phyloP scores from a whole-genome alignment of 768 basidiomycete genomes.

The Tubosaeta sp. region DNA sequence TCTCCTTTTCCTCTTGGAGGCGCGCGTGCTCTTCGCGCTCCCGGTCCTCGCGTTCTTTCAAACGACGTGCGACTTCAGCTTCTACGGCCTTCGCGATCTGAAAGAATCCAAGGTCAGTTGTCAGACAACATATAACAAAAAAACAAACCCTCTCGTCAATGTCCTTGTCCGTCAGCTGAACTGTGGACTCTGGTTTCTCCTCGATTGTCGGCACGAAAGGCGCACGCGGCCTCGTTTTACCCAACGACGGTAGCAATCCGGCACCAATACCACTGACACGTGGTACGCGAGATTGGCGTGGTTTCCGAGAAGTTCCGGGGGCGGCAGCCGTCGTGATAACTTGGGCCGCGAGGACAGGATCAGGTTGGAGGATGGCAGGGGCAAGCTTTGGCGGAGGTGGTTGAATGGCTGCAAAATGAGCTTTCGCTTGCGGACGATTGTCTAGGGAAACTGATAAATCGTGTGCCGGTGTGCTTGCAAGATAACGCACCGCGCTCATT shows the following conservation, averaged over 20 bases:
- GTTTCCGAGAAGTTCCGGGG: conserved; percentile 20
- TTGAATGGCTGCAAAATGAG: conserved; percentile 62
- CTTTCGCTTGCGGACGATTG: conserved; percentile 53
- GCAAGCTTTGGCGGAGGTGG: conserved; percentile 43
- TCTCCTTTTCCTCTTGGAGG: conserved; percentile 26
- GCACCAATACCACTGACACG: conserved; percentile 29
- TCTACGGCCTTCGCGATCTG: conserved; percentile 75
- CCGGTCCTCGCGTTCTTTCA: conserved; percentile 42
- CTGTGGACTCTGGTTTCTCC: conserved; percentile 12
- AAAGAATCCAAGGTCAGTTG: not conserved
- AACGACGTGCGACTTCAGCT: conserved; percentile 63
- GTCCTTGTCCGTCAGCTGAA: conserved; percentile 57
- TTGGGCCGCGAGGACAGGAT: conserved; percentile 27
- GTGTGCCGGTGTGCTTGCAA: not conserved
- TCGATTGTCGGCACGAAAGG: conserved; percentile 12
- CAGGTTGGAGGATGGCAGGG: conserved; percentile 43
- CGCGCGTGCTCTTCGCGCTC: conserved; percentile 31
- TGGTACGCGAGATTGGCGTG: conserved; percentile 31
- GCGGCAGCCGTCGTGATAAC: conserved; percentile 6
- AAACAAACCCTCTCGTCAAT: conserved; percentile 62
- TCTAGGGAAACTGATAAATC: conserved; percentile 35
- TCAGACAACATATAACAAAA: not conserved
- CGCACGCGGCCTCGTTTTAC: conserved; percentile 18
- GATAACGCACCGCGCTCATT: conserved; percentile 63
- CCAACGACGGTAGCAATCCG: conserved; percentile 22